Percentiles rank a stretch among this genome's conserved stretches.
Evolutionary conservation across 2,329 filamentous ascomycete species (phyloP).

Genomic region (Furcasterigmium furcatum): DNA sequence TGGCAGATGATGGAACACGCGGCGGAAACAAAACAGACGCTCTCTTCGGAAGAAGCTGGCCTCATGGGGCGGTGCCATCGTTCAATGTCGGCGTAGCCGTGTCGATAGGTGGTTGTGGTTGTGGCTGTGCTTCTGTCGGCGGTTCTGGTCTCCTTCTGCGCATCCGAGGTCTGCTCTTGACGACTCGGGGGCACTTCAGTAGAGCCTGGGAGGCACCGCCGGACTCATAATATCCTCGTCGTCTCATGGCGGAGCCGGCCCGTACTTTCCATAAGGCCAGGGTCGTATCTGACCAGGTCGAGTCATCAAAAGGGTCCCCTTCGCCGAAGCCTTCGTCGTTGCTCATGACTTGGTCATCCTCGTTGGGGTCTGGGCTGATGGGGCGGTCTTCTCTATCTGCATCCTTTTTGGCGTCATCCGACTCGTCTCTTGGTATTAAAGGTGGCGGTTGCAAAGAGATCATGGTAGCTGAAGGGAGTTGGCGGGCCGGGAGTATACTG

Average conservation of each 20-base stretch:
- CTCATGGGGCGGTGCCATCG: too few species aligned
- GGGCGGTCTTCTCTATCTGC: too few species aligned
- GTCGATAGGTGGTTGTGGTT: background rate
- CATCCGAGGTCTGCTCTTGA: constrained; percentile 10
- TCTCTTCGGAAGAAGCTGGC: too few species aligned
- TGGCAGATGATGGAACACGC: too few species aligned
- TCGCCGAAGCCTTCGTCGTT: constrained; percentile 10
- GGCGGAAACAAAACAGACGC: too few species aligned
- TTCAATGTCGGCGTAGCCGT: background rate
- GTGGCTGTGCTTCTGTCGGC: background rate
- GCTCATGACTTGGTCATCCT: background rate
- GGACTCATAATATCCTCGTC: constrained; percentile 5
- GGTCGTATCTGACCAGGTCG: background rate
- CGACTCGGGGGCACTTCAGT: constrained; percentile 7
- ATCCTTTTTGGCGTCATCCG: too few species aligned
- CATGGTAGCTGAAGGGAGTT: too few species aligned
- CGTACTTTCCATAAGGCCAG: background rate
- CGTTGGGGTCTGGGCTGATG: background rate
- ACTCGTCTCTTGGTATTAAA: too few species aligned
- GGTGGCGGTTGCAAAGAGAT: too few species aligned
- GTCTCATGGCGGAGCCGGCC: background rate
- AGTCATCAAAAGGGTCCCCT: constrained; percentile 1
- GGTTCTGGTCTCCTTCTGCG: constrained; percentile 7
- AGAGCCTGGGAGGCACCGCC: constrained; percentile 9
- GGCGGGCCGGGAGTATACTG: too few species aligned